These are phyloP conservation scores for Globisporangium recalcitrans DNA, from an alignment of 352 stramenopile species.

Conservation along the genomic window DNA sequence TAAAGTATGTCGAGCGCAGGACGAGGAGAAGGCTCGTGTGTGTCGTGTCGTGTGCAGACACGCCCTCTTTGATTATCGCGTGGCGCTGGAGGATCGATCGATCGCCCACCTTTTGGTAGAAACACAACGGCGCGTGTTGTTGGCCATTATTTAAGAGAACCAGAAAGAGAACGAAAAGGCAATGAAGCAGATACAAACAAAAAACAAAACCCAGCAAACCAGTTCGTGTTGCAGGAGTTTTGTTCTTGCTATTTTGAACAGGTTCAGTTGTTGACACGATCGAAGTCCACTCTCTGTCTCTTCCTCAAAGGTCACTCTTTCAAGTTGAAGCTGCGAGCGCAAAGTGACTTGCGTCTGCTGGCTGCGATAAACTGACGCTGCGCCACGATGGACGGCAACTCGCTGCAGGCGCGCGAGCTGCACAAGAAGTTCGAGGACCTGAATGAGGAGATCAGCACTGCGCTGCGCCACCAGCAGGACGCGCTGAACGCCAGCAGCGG, in stretches of 20 bases:
- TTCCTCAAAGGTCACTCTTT: slow-evolving; percentile 1
- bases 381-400: slow-evolving; percentile 34
- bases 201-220: not conserved
- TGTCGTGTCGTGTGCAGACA: slow-evolving; percentile 6
- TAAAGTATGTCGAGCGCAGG: slow-evolving; percentile 25
- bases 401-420: slow-evolving; percentile 52
- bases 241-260: too few species aligned
- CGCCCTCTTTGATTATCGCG: not conserved
- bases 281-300: not conserved
- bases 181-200: not conserved
- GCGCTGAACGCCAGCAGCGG: slow-evolving; percentile 15
- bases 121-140: not conserved
- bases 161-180: not conserved
- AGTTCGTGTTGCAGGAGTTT: too few species aligned
- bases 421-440: slow-evolving; percentile 70
- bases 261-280: too few species aligned
- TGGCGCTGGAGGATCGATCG: not conserved
- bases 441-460: slow-evolving; percentile 60
- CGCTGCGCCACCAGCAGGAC: slow-evolving; percentile 51
- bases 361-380: not conserved
- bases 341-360: too few species aligned
- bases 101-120: not conserved
- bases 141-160: slow-evolving; percentile 11
- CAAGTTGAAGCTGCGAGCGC: slow-evolving; percentile 4
- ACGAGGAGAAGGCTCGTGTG: not conserved